Conservation (phyloP, 2,329 filamentous ascomycete genomes). For the Ramularia collo-cygni region DNA sequence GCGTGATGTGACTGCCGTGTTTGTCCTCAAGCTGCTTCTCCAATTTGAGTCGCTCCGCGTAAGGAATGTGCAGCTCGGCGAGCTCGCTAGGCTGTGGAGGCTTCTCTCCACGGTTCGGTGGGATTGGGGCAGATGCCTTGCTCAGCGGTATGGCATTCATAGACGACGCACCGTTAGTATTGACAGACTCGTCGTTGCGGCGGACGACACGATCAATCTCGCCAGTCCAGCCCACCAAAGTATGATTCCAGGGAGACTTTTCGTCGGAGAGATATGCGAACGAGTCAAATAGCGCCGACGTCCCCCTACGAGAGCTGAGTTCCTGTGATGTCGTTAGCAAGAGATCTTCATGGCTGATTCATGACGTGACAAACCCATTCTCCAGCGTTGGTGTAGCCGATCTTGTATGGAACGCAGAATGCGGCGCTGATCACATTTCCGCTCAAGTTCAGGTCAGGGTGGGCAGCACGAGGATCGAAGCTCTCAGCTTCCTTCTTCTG, state of each 20-base stretch:
- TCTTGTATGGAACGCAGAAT: conserved; percentile 56
- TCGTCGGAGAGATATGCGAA: conserved; percentile 83
- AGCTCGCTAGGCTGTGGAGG: conserved; percentile 33
- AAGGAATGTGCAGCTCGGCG: conserved; percentile 65
- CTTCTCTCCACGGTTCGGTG: conserved; percentile 54
- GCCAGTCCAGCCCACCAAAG: conserved; percentile 88
- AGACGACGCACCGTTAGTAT: conserved; percentile 20
- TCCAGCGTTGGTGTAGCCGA: conserved; percentile 45
- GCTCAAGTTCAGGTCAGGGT: conserved; percentile 52
- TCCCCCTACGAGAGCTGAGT: conserved; percentile 70
- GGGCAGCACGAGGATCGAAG: conserved; percentile 48
- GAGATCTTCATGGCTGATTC: neutral
- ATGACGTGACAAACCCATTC: conserved; percentile 47
- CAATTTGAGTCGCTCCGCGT: conserved; percentile 62
- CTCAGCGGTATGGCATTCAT: conserved; percentile 52
- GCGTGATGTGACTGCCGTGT: conserved; percentile 70
- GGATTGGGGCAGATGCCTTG: conserved; percentile 72
- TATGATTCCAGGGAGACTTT: conserved; percentile 81
- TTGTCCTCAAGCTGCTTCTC: conserved; percentile 68
- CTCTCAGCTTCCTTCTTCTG: conserved; percentile 37
- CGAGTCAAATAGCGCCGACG: conserved; percentile 87
- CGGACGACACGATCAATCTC: conserved; percentile 48
- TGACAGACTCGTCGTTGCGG: conserved; percentile 13
- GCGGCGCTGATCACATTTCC: conserved; percentile 58
- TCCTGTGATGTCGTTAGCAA: conserved; percentile 45